Evolutionary conservation across 371 early-diverging fungal genomes (phyloP).

Genomic region (Lichtheimia corymbifera): DNA sequence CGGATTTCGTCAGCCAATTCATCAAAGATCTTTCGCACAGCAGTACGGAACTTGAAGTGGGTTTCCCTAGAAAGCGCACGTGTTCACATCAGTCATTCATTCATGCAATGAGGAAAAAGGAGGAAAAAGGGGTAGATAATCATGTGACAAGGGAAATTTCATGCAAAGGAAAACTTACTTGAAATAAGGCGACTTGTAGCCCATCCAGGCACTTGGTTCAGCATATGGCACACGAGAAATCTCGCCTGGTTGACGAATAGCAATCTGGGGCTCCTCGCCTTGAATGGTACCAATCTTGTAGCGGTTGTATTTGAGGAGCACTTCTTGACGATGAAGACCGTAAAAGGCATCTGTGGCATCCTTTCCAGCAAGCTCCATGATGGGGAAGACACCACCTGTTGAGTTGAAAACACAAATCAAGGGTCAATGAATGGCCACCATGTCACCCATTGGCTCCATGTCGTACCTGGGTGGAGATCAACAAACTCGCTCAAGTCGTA

Average conservation of each 20-base stretch:
- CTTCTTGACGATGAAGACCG: slow-evolving; percentile 69
- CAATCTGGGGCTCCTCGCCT: slow-evolving; percentile 33
- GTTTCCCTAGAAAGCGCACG: slow-evolving; percentile 34
- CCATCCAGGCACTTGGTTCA: slow-evolving; percentile 49
- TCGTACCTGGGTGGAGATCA: slow-evolving; percentile 77
- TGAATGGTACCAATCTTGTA: slow-evolving; percentile 50
- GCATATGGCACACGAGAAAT: slow-evolving; percentile 52
- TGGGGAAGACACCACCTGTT: slow-evolving; percentile 78
- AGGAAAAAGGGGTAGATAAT: no score
- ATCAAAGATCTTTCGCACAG: slow-evolving; percentile 42
- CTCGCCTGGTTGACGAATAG: slow-evolving; percentile 29
- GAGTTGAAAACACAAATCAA: neutral
- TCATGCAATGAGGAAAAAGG: no score
- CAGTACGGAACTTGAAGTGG: slow-evolving; percentile 50
- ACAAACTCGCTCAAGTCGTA: slow-evolving; percentile 78
- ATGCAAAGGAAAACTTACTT: slow-evolving; percentile 25
- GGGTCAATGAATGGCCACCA: neutral
- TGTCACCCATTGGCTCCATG: neutral
- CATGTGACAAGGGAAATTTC: slow-evolving; percentile 1
- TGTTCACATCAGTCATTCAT: no score
- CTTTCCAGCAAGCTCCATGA: slow-evolving; percentile 67
- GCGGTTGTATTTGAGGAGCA: slow-evolving; percentile 47
- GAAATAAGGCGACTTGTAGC: slow-evolving; percentile 57
- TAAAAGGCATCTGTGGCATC: slow-evolving; percentile 79
- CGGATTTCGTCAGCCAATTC: slow-evolving; percentile 43